These are phyloP conservation scores for Hyaloscypha hepaticicola DNA, from an alignment of 495 filamentous ascomycete species.

Conservation along the genomic window DNA sequence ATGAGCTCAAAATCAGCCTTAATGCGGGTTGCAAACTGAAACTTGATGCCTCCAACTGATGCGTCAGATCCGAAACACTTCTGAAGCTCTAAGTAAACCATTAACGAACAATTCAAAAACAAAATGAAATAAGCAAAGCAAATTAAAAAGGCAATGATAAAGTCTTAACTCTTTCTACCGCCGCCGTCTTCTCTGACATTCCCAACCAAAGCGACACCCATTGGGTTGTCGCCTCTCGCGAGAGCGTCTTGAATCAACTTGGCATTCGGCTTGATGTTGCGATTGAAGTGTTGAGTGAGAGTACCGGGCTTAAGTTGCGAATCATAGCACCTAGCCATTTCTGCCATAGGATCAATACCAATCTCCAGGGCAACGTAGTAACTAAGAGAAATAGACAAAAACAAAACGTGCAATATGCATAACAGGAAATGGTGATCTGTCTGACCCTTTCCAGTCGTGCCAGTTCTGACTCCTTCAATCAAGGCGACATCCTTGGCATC, in stretches of 20 bases:
- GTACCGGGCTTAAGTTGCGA: background rate
- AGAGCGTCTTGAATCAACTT: conserved; percentile 15
- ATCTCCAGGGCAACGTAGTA: background rate
- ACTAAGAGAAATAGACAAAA: background rate
- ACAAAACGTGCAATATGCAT: conserved; percentile 3
- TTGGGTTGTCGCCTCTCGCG: conserved; percentile 13
- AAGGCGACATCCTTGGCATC: background rate
- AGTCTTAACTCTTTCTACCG: background rate
- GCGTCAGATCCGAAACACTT: conserved; percentile 14
- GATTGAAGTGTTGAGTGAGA: conserved; percentile 9
- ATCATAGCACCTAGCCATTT: conserved; percentile 16
- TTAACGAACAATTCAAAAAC: conserved; percentile 1
- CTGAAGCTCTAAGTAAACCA: conserved; percentile 5
- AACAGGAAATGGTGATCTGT: background rate
- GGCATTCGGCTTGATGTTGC: conserved; percentile 12
- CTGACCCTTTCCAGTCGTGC: conserved; percentile 1
- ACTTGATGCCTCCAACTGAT: conserved; percentile 14
- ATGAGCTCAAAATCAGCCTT: conserved; percentile 1
- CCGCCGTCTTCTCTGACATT: background rate
- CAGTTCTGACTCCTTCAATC: background rate
- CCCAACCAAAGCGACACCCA: background rate
- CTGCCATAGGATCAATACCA: conserved; percentile 3
- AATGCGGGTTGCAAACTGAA: conserved; percentile 12
- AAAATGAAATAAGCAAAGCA: background rate
- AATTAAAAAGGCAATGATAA: background rate